Conservation (phyloP, 805 yeast genomes). For the Candida anglica region DNA sequence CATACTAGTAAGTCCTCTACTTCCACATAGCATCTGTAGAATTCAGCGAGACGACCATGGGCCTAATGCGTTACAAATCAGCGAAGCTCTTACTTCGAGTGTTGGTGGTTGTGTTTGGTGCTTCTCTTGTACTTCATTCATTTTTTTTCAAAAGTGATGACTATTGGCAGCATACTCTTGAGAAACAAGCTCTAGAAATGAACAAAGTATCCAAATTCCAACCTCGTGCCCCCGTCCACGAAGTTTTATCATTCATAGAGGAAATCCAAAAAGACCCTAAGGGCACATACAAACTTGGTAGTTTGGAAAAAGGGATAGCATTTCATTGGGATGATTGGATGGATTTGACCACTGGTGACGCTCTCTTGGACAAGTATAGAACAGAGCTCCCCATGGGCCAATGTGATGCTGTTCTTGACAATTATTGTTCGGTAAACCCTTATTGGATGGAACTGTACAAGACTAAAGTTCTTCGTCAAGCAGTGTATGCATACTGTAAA, state of each 20-base stretch:
- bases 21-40: too few species aligned
- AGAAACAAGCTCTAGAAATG: constrained; percentile 17
- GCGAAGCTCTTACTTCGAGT: too few species aligned
- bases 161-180: constrained; percentile 19
- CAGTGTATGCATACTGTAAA: constrained; percentile 30
- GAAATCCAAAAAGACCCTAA: too few species aligned
- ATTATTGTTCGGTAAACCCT: constrained; percentile 25
- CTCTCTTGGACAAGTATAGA: constrained; percentile 14
- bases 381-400: constrained; percentile 13
- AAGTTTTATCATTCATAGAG: constrained; percentile 8
- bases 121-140: constrained; percentile 8
- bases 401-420: constrained; percentile 17
- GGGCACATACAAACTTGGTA: too few species aligned
- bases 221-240: constrained; percentile 17
- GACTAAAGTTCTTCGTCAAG: constrained; percentile 28
- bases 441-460: constrained; percentile 30
- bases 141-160: constrained; percentile 7
- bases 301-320: too few species aligned
- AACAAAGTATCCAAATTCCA: constrained; percentile 20
- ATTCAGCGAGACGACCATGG: too few species aligned
- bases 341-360: constrained; percentile 22
- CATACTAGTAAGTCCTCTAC: too few species aligned
- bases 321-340: constrained; percentile 43
- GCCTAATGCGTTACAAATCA: too few species aligned
- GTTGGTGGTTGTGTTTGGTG: constrained; percentile 6